phyloP scores from a whole-genome alignment of 1,284 basidiomycete species.

The Trichosporon faecale region DNA sequence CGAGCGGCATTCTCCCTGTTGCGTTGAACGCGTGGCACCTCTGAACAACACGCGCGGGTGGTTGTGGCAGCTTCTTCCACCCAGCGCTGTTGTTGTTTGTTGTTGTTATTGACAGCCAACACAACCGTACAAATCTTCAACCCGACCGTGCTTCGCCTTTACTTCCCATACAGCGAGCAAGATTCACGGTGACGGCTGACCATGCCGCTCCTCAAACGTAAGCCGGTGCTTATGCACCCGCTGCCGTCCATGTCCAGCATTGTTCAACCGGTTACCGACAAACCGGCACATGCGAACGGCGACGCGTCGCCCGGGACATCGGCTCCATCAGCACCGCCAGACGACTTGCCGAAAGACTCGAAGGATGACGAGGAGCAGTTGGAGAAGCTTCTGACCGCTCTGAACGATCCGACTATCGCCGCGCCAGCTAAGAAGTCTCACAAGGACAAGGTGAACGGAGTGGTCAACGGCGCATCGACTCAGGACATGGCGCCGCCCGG shows the following conservation, averaged over 20 bases:
- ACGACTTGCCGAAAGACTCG: constrained; percentile 34
- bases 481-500: constrained; percentile 3
- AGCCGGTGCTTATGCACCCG: constrained; percentile 75
- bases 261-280: constrained; percentile 19
- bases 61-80: constrained; percentile 9
- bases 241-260: constrained; percentile 40
- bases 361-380: constrained; percentile 46
- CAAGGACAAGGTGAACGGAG: constrained; percentile 15
- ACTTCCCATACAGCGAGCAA: neutral
- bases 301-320: constrained; percentile 13
- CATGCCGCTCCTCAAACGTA: constrained; percentile 88
- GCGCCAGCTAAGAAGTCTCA: constrained; percentile 10
- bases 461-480: constrained; percentile 13
- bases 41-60: constrained; percentile 7
- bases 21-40: constrained; percentile 7
- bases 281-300: neutral
- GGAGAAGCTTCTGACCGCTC: constrained; percentile 35
- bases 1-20: neutral
- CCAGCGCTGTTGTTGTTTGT: constrained; percentile 15
- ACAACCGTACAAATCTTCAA: constrained; percentile 8
- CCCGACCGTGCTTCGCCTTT: neutral
- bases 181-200: constrained; percentile 17
- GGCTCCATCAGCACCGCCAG: constrained; percentile 9
- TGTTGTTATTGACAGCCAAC: neutral
- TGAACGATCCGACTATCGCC: constrained; percentile 19